Conservation (phyloP, 106 monocot species). For the Phalaenopsis aphrodite region DNA sequence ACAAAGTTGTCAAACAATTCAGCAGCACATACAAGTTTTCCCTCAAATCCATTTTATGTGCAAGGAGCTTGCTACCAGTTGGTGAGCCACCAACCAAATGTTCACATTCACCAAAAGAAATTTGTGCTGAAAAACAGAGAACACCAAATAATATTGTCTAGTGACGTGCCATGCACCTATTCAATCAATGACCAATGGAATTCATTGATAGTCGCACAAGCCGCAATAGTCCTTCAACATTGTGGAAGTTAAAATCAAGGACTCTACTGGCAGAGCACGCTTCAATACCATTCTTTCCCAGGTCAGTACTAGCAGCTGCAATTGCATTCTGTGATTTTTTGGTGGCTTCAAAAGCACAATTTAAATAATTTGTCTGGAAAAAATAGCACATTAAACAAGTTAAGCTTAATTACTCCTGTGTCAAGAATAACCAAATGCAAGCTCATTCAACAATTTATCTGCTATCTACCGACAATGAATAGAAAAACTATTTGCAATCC, state of each 20-base stretch:
- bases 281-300: slow-evolving; percentile 26
- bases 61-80: not conserved
- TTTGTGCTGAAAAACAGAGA: not conserved
- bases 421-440: not conserved
- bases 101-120: not conserved
- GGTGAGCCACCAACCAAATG: not conserved
- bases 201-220: slow-evolving; percentile 54
- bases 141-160: not conserved
- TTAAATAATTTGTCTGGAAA: slow-evolving; percentile 28
- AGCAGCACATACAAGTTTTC: not conserved
- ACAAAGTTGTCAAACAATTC: not conserved
- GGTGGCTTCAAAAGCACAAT: slow-evolving; percentile 44
- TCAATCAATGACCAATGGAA: slow-evolving; percentile 23
- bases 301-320: slow-evolving; percentile 27
- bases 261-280: slow-evolving; percentile 36
- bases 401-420: not conserved
- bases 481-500: not conserved
- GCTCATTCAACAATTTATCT: not conserved
- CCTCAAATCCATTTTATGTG: not conserved
- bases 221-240: slow-evolving; percentile 46
- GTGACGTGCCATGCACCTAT: not conserved
- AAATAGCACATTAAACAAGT: not conserved
- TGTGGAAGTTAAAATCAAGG: slow-evolving; percentile 63
- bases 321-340: slow-evolving; percentile 39
- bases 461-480: not conserved